These are phyloP conservation scores for Pichia rugopelliculosa DNA, from an alignment of 805 yeast genomes.

Conservation along the genomic window DNA sequence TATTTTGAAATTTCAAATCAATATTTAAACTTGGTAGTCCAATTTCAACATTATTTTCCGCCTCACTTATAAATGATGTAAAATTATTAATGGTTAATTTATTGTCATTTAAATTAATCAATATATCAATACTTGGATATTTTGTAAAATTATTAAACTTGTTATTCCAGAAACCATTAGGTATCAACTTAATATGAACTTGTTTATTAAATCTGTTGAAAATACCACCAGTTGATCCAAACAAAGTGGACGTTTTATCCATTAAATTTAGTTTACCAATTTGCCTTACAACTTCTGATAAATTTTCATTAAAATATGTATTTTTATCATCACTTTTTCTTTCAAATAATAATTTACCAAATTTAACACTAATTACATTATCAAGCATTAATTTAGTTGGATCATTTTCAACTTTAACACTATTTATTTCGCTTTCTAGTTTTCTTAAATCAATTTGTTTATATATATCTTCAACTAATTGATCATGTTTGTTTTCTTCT, in stretches of 20 bases:
- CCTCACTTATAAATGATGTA: conserved; percentile 22
- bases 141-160: conserved; percentile 15
- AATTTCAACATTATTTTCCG: conserved; percentile 21
- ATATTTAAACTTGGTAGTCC: conserved; percentile 21
- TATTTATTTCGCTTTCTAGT: conserved; percentile 9
- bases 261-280: conserved; percentile 18
- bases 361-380: conserved; percentile 22
- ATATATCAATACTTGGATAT: conserved; percentile 27
- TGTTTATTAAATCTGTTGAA: conserved; percentile 23
- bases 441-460: conserved; percentile 3
- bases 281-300: conserved; percentile 21
- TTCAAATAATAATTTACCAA: conserved; percentile 23
- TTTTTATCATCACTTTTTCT: conserved; percentile 5
- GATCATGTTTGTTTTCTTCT: neutral
- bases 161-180: conserved; percentile 24
- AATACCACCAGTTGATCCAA: conserved; percentile 28
- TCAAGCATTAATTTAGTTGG: conserved; percentile 15
- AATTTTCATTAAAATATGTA: conserved; percentile 21
- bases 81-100: conserved; percentile 16
- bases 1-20: conserved; percentile 27
- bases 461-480: neutral
- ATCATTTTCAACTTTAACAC: conserved; percentile 1
- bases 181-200: conserved; percentile 26
- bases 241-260: conserved; percentile 19
- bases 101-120: conserved; percentile 22